phyloP scores from a whole-genome alignment of 768 basidiomycete species.

The Phylloporus scabripes region DNA sequence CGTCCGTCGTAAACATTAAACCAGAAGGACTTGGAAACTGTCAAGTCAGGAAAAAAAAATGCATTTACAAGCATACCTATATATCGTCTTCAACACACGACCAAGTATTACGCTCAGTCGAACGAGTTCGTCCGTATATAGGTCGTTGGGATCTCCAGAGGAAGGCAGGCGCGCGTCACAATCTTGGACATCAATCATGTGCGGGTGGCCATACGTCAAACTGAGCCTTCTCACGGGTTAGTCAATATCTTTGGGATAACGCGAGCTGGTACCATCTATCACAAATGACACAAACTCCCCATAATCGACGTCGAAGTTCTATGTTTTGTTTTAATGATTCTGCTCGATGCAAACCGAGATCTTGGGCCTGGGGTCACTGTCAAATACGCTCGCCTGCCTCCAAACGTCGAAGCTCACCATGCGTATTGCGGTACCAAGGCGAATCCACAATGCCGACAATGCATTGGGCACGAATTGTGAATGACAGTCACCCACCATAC shows the following conservation, averaged over 20 bases:
- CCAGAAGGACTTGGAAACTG: slow-evolving; percentile 66
- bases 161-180: slow-evolving; percentile 93
- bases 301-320: slow-evolving; percentile 83
- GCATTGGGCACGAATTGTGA: slow-evolving; percentile 85
- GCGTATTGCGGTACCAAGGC: slow-evolving; percentile 83
- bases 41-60: slow-evolving; percentile 4
- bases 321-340: slow-evolving; percentile 81
- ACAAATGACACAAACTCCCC: slow-evolving; percentile 91
- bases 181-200: slow-evolving; percentile 94
- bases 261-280: slow-evolving; percentile 72
- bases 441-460: slow-evolving; percentile 79
- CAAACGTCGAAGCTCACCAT: slow-evolving; percentile 58
- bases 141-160: slow-evolving; percentile 70
- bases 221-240: slow-evolving; percentile 54
- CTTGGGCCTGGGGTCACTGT: slow-evolving; percentile 68
- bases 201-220: slow-evolving; percentile 87
- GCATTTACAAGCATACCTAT: slow-evolving; percentile 50
- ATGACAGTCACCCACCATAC: slow-evolving; percentile 87
- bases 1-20: slow-evolving; percentile 78
- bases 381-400: slow-evolving; percentile 9
- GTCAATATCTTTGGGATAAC: slow-evolving; percentile 1
- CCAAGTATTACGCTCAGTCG: slow-evolving; percentile 90
- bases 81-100: slow-evolving; percentile 87
- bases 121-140: slow-evolving; percentile 88
- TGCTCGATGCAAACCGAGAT: slow-evolving; percentile 90